A percentile compares a stretch with the other conserved stretches of the same genome.
phyloP scores from a whole-genome alignment of 768 basidiomycete genomes.

The Agaricus sinodeliciosus region DNA sequence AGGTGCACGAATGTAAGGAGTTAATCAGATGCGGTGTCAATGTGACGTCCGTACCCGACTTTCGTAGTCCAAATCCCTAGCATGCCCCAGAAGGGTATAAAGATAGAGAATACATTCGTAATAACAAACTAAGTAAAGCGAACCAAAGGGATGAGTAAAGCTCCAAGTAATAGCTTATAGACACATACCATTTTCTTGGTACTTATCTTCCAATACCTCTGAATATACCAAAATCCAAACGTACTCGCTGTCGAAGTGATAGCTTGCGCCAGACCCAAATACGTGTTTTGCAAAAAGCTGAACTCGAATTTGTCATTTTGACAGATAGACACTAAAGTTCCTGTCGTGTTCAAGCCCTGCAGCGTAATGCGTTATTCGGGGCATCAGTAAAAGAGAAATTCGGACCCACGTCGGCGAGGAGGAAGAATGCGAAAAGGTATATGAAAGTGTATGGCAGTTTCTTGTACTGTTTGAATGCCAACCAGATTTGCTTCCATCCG shows the following conservation, averaged over 20 bases:
- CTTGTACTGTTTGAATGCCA: slow-evolving; percentile 67
- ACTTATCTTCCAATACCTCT: slow-evolving; percentile 68
- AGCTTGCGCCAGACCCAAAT: slow-evolving; percentile 70
- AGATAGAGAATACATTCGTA: slow-evolving; percentile 67
- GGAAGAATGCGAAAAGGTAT: slow-evolving; percentile 71
- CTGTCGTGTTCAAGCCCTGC: slow-evolving; percentile 77
- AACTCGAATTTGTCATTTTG: slow-evolving; percentile 79
- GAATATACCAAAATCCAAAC: slow-evolving; percentile 79
- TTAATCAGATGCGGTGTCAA: neutral
- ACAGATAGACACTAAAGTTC: slow-evolving; percentile 66
- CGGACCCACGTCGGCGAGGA: slow-evolving; percentile 63
- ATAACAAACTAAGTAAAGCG: slow-evolving; percentile 49
- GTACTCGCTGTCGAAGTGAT: slow-evolving; percentile 68
- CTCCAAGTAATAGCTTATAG: neutral
- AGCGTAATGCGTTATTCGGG: neutral
- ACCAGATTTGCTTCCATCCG: slow-evolving; percentile 89
- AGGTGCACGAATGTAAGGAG: neutral
- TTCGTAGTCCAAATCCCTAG: slow-evolving; percentile 76
- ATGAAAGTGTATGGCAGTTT: slow-evolving; percentile 76
- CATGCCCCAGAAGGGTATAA: slow-evolving; percentile 86
- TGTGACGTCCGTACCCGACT: slow-evolving; percentile 45
- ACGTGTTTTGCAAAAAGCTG: slow-evolving; percentile 77
- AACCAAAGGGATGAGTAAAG: neutral
- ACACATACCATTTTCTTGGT: slow-evolving; percentile 73
- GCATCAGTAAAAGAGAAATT: neutral